These are phyloP conservation scores for Aethionema arabicum DNA, from an alignment of 345 rosid species.

Conservation along the genomic window DNA sequence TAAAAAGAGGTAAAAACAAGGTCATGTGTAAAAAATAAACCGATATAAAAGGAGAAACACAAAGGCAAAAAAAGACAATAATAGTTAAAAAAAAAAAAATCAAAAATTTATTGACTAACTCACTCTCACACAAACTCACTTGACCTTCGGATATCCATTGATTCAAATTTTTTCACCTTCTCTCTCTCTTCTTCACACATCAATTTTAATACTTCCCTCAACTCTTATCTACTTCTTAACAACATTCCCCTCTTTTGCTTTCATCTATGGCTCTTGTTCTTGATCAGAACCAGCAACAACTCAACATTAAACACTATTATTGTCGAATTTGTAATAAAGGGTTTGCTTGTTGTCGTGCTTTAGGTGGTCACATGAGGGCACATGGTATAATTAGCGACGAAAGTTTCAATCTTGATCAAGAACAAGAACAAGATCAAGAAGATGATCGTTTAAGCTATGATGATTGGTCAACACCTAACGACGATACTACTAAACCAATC, in stretches of 20 bases:
- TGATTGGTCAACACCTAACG: constrained; percentile 39
- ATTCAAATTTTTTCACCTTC: constrained; percentile 19
- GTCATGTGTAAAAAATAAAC: constrained; percentile 1
- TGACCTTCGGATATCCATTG: constrained; percentile 26
- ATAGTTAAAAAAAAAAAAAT: constrained; percentile 1
- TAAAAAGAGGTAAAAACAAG: not conserved
- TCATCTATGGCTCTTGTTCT: constrained; percentile 27
- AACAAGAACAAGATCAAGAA: constrained; percentile 58
- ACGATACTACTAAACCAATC: constrained; percentile 60
- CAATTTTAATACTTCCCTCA: constrained; percentile 19
- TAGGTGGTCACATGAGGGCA: constrained; percentile 70
- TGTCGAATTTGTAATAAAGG: constrained; percentile 69
- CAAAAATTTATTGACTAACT: constrained; percentile 20
- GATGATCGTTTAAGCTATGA: constrained; percentile 54
- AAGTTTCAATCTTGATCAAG: constrained; percentile 37
- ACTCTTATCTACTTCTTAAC: not conserved
- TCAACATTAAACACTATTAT: constrained; percentile 51
- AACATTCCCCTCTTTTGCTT: not conserved
- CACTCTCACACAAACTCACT: constrained; percentile 29
- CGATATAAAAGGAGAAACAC: constrained; percentile 23
- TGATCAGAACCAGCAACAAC: constrained; percentile 41
- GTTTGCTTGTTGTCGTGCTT: constrained; percentile 53
- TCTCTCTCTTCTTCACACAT: constrained; percentile 17
- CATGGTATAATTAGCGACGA: constrained; percentile 60
- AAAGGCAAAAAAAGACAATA: constrained; percentile 15